Base-by-base conservation (phyloP, 2,329 filamentous ascomycete genomes). In the Ceratocystis variospora region DNA sequence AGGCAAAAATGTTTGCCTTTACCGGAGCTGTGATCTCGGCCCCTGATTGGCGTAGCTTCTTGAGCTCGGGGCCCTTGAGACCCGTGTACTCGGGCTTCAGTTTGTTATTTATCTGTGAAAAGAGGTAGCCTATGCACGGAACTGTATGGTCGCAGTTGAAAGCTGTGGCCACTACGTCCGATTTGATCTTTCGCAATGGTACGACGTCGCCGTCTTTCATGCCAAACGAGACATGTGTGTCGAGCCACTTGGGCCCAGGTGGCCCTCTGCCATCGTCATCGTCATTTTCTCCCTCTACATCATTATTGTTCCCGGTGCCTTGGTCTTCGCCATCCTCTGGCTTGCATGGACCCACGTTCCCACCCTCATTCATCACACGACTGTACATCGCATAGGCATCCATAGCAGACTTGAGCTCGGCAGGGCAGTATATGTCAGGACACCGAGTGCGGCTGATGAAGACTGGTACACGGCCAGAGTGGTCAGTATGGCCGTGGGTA, bases 401-500 rank as follows among this genome's bases (percentile, higher is more conserved):
- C 6, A 80, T 71, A 0, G 73, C 74, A 28, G 68, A 69, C 68
- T 70, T 72, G 72, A 79, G 77, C 69, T 77, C 75, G 1, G 63
- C 71, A 0, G 78, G 79, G 63, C 78, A 79, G 69, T 74, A 78
- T 63, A 81, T 71, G 59, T 80, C 78, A 0, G 79, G 78, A 5
- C 78, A 77, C 61, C 78, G 75, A 22, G 76, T 75, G 22, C 76
- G 73, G 64, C 76, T 77, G 64, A 76, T 74, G 64, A 79, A 81
- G 3, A 76, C 76, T 0, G 77, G 75, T 0, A 76, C 70, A 1
- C 79, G 72, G 4, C 79, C 72, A 1, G 76, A 75, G 70, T 81
- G 79, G 68, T 81, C 79, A 67, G 71, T 76, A 69, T 81, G 79
- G 61, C 79, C 79, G 68, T 81, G 79, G 0, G 79, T 80, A 61